Conservation (phyloP, 495 filamentous ascomycete genomes). For the Aspergillus affinis region DNA sequence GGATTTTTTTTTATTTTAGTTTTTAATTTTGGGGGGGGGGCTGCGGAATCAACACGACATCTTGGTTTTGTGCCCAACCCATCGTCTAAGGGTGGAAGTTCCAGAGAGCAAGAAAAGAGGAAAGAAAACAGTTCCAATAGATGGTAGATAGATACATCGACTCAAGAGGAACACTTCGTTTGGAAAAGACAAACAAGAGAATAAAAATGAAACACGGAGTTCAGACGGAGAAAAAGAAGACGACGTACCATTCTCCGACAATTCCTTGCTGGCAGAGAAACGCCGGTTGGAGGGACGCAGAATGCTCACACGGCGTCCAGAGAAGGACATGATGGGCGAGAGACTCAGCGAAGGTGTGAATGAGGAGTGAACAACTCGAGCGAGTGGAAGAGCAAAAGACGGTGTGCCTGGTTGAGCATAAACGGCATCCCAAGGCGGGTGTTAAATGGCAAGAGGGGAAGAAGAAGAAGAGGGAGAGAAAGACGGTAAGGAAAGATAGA, state of each 20-base stretch:
- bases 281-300: constrained; percentile 43
- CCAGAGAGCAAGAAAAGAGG: not conserved
- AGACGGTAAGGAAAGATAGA: not conserved
- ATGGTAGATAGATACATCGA: not conserved
- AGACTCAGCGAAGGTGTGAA: constrained; percentile 1
- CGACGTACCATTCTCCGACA: constrained; percentile 46
- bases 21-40: not conserved
- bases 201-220: not conserved
- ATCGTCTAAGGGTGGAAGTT: not conserved
- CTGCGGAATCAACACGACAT: not conserved
- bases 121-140: not conserved
- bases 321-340: constrained; percentile 49
- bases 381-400: constrained; percentile 3
- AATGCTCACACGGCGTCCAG: constrained; percentile 49
- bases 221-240: not conserved
- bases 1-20: not conserved
- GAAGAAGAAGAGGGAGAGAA: not conserved
- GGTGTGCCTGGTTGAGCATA: not conserved
- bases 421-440: not conserved
- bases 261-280: constrained; percentile 39
- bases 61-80: not conserved
- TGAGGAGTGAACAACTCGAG: constrained; percentile 2
- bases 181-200: constrained; percentile 7
- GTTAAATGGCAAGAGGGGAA: not conserved
- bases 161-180: not conserved